These are phyloP conservation scores for Aspergillus saccharolyticus DNA, from an alignment of 495 filamentous ascomycete genomes.

Conservation along the genomic window DNA sequence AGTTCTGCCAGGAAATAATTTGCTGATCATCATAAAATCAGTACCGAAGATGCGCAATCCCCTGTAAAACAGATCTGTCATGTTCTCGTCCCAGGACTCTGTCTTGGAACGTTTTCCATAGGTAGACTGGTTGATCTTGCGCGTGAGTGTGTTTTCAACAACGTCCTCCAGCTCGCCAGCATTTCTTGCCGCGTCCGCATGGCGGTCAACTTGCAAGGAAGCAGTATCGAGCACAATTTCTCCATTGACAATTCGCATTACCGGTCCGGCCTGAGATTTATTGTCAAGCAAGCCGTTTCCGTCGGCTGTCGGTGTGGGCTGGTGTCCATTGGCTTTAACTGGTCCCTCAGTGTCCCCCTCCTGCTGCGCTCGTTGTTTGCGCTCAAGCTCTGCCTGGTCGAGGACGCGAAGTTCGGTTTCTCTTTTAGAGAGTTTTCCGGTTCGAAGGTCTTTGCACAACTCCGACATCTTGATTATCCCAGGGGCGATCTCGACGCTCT, in stretches of 20 bases:
- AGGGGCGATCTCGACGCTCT: slow-evolving; percentile 63
- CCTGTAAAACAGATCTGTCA: slow-evolving; percentile 80
- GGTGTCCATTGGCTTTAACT: slow-evolving; percentile 28
- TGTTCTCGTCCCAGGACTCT: slow-evolving; percentile 69
- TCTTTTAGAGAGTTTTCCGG: slow-evolving; percentile 76
- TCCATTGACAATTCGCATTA: slow-evolving; percentile 74
- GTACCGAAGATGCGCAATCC: slow-evolving; percentile 84
- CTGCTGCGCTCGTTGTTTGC: slow-evolving; percentile 41
- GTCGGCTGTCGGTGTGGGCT: slow-evolving; percentile 14
- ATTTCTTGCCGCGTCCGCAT: slow-evolving; percentile 58
- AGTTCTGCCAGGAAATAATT: slow-evolving; percentile 70
- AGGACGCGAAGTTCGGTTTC: slow-evolving; percentile 52
- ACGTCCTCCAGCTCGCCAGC: slow-evolving; percentile 54
- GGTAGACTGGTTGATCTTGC: slow-evolving; percentile 65
- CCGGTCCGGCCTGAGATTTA: slow-evolving; percentile 39
- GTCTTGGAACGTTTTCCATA: slow-evolving; percentile 67
- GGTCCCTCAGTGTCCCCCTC: slow-evolving; percentile 27
- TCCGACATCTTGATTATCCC: slow-evolving; percentile 75
- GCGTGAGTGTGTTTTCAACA: slow-evolving; percentile 78
- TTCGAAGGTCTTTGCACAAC: slow-evolving; percentile 67
- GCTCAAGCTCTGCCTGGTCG: slow-evolving; percentile 47
- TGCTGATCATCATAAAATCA: slow-evolving; percentile 83
- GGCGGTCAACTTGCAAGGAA: slow-evolving; percentile 75
- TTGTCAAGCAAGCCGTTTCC: slow-evolving; percentile 18
- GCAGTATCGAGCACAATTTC: slow-evolving; percentile 73